Percentiles rank a stretch among this genome's conserved stretches.
These are phyloP conservation scores for Plenodomus lindquistii DNA, from an alignment of 2,329 filamentous ascomycete species.

Conservation along the genomic window DNA sequence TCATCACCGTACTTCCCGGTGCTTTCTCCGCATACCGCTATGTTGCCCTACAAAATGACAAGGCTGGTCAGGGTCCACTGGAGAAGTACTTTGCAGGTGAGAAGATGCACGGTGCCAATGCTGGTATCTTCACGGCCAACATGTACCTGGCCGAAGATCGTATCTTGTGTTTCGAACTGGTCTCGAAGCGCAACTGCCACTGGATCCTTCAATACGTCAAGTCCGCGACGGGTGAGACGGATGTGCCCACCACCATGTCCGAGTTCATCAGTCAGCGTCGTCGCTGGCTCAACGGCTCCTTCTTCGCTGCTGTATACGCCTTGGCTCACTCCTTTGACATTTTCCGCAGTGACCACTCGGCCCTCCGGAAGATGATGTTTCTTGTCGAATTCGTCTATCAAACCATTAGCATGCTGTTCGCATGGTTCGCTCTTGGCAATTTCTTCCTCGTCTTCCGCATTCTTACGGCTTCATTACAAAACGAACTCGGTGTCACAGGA, in stretches of 20 bases:
- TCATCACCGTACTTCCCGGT: slow-evolving; percentile 94
- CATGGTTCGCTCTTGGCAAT: slow-evolving; percentile 97
- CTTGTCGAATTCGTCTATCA: slow-evolving; percentile 93
- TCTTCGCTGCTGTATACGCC: slow-evolving; percentile 96
- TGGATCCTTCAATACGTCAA: slow-evolving; percentile 99
- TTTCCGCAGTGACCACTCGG: slow-evolving; percentile 88
- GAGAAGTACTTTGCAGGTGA: slow-evolving; percentile 98
- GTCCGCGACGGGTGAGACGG: slow-evolving; percentile 93
- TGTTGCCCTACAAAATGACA: slow-evolving; percentile 93
- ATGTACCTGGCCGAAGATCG: slow-evolving; percentile 99
- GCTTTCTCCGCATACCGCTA: slow-evolving; percentile 98
- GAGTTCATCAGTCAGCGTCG: slow-evolving; percentile 94
- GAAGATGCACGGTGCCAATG: slow-evolving; percentile 89
- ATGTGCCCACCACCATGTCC: slow-evolving; percentile 91
- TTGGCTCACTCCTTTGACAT: slow-evolving; percentile 95
- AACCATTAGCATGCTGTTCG: slow-evolving; percentile 95
- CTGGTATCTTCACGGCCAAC: slow-evolving; percentile 96
- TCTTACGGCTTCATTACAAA: slow-evolving; percentile 81
- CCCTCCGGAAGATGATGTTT: slow-evolving; percentile 85
- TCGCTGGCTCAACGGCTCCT: slow-evolving; percentile 96
- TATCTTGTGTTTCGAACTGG: slow-evolving; percentile 97
- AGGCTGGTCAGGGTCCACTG: slow-evolving; percentile 86
- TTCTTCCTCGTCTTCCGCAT: slow-evolving; percentile 99
- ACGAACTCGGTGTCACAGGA: slow-evolving; percentile 76
- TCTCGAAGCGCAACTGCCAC: slow-evolving; percentile 94